phyloP scores from a whole-genome alignment of 306 rosid species.

The Cucumis melo region DNA sequence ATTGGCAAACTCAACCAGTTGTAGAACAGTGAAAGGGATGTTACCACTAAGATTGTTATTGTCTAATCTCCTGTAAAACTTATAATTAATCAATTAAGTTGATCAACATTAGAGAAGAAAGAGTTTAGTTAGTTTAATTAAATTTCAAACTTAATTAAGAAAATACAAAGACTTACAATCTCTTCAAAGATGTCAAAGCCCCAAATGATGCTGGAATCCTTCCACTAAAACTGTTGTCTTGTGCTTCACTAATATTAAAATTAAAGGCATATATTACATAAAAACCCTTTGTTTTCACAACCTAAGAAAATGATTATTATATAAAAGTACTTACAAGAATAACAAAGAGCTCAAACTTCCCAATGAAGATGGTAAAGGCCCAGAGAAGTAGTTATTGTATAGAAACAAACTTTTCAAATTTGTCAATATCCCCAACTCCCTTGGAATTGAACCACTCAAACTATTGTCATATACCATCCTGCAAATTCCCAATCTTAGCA shows the following conservation, averaged over 20 bases:
- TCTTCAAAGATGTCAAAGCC: constrained; percentile 10
- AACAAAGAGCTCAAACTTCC: constrained; percentile 12
- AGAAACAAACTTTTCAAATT: constrained; percentile 10
- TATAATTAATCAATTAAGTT: background rate
- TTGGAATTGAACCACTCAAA: constrained; percentile 17
- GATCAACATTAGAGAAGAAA: background rate
- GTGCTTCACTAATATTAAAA: constrained; percentile 1
- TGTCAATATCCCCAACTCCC: constrained; percentile 2
- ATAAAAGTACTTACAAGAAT: constrained; percentile 10
- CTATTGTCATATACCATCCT: constrained; percentile 11
- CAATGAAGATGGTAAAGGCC: constrained; percentile 10
- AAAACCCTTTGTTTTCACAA: background rate
- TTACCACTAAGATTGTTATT: constrained; percentile 9
- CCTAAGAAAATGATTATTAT: background rate
- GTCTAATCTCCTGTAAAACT: constrained; percentile 11
- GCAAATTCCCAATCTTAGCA: background rate
- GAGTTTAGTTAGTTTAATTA: too few relatives aligned
- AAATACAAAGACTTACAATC: background rate
- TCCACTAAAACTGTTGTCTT: constrained; percentile 10
- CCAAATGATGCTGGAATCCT: constrained; percentile 13
- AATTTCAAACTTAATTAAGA: background rate
- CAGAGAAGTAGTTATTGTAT: constrained; percentile 1
- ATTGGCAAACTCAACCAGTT: constrained; percentile 12
- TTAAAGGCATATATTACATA: too few relatives aligned
- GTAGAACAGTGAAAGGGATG: constrained; percentile 9